Conservation (phyloP, 208 protist species). For the Lotmaria passim region DNA sequence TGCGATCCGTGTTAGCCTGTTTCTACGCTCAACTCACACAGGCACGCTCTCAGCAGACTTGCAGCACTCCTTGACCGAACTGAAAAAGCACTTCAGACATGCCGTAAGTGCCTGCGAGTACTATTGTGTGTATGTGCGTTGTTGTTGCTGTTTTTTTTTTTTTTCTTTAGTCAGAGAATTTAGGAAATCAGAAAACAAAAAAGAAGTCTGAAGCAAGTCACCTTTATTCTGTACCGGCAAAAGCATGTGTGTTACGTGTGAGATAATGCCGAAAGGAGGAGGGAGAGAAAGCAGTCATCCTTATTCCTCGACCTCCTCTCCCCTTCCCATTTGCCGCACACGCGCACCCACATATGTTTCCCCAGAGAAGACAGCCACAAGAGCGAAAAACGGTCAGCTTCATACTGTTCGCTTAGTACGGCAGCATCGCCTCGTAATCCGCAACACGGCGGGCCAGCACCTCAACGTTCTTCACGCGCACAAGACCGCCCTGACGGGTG, state of each 20-base stretch:
- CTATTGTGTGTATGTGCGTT: too few relatives aligned
- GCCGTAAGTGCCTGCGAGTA: too few relatives aligned
- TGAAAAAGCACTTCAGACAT: too few relatives aligned
- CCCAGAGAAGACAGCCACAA: background rate
- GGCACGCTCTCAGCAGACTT: too few relatives aligned
- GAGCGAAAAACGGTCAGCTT: background rate
- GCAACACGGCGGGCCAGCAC: conserved; percentile 73
- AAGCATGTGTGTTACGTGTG: background rate
- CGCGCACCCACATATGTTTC: background rate
- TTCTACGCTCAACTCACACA: too few relatives aligned
- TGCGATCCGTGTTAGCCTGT: too few relatives aligned
- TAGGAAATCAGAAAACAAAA: conserved; percentile 21
- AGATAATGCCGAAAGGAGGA: background rate
- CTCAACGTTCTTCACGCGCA: conserved; percentile 79
- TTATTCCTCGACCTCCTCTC: background rate
- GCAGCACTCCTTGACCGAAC: too few relatives aligned
- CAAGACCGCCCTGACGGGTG: conserved; percentile 73
- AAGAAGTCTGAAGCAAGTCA: conserved; percentile 13
- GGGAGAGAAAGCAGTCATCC: background rate
- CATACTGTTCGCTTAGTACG: conserved; percentile 53
- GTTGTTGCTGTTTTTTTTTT: too few relatives aligned
- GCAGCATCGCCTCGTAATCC: conserved; percentile 90
- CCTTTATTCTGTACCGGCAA: conserved; percentile 14
- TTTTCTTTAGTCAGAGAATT: conserved; percentile 2
- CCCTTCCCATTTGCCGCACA: background rate